Evolutionary conservation across 805 yeast genomes (phyloP), one percentile per base, ranked within the genome.

Genomic region (Schizosaccharomyces japonicus): DNA sequence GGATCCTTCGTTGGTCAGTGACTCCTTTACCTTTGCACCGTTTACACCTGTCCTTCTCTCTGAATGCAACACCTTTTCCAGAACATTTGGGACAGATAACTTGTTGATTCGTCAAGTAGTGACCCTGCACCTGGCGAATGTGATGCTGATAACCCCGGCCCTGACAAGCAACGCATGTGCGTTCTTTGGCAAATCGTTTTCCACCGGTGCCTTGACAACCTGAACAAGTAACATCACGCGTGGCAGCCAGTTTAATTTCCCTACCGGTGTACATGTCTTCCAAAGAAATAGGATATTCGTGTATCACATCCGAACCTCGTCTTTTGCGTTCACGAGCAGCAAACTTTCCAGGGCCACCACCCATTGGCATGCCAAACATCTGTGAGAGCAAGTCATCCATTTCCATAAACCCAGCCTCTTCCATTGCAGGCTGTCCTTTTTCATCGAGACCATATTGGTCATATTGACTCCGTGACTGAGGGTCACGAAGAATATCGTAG

Each of bases 191-290:
- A 53, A 70, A 64, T 52, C 74, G 61, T 52, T 71, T 74, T 50
- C 80, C 76, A 1, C 95, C 95, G 0, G 71, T 62, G 47, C 95
- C 95, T 36, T 68, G 63, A 63, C 98, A 87, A 32, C 62, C 56
- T 3, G 67, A 60, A 65, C 98, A 87, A 1, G 84, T 61, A 7
- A 79, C 66, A 55, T 79, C 72, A 58, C 95, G 71, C 2, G 78
- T 72, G 2, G 80, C 70, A 3, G 80, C 70, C 56, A 80, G 71
- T 57, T 80, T 80, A 52, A 84, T 69, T 6, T 76, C 72, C 58
- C 81, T 81, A 3, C 96, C 95, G 52, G 73, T 75, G 66, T 73
- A 84, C 39, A 81, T 61, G 50, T 83, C 94, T 49, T 75, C 80
- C 51, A 83, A 61, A 0, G 80, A 66, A 10, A 85, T 72, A 3